Evolutionary conservation across 768 basidiomycete genomes (phyloP).

Genomic region (Boletus bicolor): DNA sequence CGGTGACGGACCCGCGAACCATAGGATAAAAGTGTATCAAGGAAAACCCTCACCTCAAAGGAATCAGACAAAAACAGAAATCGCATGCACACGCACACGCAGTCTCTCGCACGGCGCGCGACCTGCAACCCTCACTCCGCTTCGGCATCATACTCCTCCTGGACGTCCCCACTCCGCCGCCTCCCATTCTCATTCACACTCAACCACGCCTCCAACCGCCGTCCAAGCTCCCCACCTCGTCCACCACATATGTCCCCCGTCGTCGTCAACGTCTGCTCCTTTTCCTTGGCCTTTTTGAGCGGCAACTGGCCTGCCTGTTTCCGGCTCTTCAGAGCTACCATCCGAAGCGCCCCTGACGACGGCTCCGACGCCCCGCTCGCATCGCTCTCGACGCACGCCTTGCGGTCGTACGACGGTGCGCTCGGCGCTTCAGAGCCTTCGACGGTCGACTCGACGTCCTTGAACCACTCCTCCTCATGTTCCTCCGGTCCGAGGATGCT

Average conservation of each 20-base stretch:
- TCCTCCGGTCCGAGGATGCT: conserved; percentile 74
- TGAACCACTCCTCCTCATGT: conserved; percentile 69
- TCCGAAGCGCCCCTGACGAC: conserved; percentile 19
- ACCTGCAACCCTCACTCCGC: conserved; percentile 14
- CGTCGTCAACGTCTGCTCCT: conserved; percentile 65
- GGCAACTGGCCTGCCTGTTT: conserved; percentile 47
- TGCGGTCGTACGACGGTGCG: neutral
- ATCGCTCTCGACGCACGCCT: neutral
- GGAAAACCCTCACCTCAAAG: too few species aligned
- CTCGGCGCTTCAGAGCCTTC: conserved; percentile 20
- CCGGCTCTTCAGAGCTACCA: conserved; percentile 27
- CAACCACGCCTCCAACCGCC: conserved; percentile 74
- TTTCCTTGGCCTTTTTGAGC: conserved; percentile 58
- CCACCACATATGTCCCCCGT: conserved; percentile 79
- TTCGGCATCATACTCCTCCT: conserved; percentile 14
- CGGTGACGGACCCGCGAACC: neutral
- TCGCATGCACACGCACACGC: neutral
- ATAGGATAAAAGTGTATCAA: neutral
- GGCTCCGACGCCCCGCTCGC: conserved; percentile 10
- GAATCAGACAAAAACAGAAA: neutral
- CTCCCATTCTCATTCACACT: conserved; percentile 35
- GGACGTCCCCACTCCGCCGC: conserved; percentile 7
- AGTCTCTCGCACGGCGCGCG: neutral
- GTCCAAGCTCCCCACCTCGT: conserved; percentile 72
- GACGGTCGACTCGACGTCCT: conserved; percentile 32